Base-by-base conservation (phyloP, 176 grass and related monocot species). In the Hordeum marinum region DNA sequence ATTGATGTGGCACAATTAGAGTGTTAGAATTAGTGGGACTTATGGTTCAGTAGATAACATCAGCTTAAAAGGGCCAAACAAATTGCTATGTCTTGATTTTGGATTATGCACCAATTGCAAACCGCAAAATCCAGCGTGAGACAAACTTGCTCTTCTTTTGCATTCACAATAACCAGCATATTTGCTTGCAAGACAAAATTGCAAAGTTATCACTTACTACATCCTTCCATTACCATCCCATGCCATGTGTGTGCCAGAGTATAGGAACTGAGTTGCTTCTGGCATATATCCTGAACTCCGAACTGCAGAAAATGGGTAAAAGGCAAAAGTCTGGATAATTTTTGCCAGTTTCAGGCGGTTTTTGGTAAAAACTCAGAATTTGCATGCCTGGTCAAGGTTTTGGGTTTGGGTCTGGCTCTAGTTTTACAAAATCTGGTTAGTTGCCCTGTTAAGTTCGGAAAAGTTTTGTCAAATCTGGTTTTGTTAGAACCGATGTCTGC, bases 81-180 rank as follows among this genome's bases (percentile, higher is more conserved):
- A 81, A 75, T 55, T 75, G 26, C 1, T 29, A 10, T 76, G 14
- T 68, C 24, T 68, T 41, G 46, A 41, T 36, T 13, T 55, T 37
- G 31, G n/a, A 63, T 80, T 80, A 40, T 72, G 66, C 27, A 20
- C 36, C 12, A 48, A 36, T 40, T 67, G 3, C 58, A 72, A 63
- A 31, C 65, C 14, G 24, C 6, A 80, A 62, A 43, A 34, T 31
- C 23, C 24, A 41, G 72, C 27, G 27, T 20, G 40, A 10, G 40
- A 18, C n/a, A 74, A 36, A 26, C 54, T 73, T 73, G 54, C 70
- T 73, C 60, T 75, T 69, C 74, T 48, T 46, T 48, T 73, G 41
- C 42, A 41, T 40, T 26, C 32, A 58, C 8, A 70, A 82, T 82
- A 35, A 82, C 65, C 13, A 55, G 31, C 80, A 82, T 60, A 72